A percentile compares a stretch with the other conserved stretches of the same genome.
Evolutionary conservation across 2,329 filamentous ascomycete genomes (phyloP).

Genomic region (Botrytis galanthina): DNA sequence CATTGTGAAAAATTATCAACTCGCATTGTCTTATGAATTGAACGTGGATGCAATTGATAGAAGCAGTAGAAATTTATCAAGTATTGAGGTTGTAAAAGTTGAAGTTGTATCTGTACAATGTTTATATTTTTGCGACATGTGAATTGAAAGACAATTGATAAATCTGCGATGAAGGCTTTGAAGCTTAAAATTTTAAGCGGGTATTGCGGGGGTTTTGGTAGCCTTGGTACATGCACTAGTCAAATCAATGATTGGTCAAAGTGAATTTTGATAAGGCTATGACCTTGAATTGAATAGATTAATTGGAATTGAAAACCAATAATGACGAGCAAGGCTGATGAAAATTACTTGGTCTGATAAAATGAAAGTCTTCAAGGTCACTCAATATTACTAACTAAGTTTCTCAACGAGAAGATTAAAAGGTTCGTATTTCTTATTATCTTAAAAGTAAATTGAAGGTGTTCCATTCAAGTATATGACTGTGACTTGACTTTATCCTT

Average conservation of each 20-base stretch:
- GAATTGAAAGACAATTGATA: not conserved
- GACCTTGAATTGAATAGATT: not conserved
- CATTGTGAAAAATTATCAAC: conserved; percentile 12
- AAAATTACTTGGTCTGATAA: not conserved
- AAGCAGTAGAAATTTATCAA: not conserved
- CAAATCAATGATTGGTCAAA: not conserved
- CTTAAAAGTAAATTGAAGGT: not conserved
- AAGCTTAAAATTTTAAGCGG: conserved; percentile 14
- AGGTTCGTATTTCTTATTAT: not conserved
- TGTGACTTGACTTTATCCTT: conserved; percentile 10
- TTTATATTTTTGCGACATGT: conserved; percentile 1
- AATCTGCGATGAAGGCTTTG: conserved; percentile 6
- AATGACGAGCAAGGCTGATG: not conserved
- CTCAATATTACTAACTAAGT: not conserved
- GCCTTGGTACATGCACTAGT: not conserved
- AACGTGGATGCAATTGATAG: not conserved
- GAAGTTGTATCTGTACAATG: conserved; percentile 4
- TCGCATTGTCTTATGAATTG: conserved; percentile 5
- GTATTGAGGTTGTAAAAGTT: conserved; percentile 11
- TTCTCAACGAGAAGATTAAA: not conserved
- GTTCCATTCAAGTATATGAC: not conserved
- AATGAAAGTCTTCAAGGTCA: not conserved
- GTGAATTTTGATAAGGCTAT: not conserved
- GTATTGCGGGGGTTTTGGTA: conserved; percentile 4
- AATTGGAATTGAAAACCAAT: not conserved